Percentiles rank a stretch among this genome's conserved stretches.
Conservation (phyloP, 2,329 filamentous ascomycete genomes). For the Xylariaceae sp. region DNA sequence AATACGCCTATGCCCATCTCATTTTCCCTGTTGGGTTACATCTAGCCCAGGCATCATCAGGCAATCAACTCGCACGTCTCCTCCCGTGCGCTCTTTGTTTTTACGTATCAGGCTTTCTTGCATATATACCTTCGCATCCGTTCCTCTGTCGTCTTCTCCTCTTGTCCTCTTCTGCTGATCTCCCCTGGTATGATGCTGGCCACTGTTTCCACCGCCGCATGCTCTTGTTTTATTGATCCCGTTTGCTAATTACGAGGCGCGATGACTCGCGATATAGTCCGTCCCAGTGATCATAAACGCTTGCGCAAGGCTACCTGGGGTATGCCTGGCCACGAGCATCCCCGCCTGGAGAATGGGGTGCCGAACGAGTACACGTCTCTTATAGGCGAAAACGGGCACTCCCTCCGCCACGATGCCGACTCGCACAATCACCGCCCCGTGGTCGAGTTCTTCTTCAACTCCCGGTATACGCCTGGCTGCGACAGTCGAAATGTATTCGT, state of each 20-base stretch:
- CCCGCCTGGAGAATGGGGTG: constrained; percentile 24
- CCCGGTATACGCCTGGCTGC: constrained; percentile 46
- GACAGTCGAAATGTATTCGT: constrained; percentile 44
- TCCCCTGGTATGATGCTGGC: constrained; percentile 8
- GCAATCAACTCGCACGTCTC: not conserved
- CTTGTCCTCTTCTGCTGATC: not conserved
- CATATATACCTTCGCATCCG: not conserved
- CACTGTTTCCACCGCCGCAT: not conserved
- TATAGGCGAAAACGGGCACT: constrained; percentile 18
- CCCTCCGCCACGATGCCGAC: constrained; percentile 20
- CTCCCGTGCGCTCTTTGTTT: constrained; percentile 6
- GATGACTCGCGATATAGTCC: constrained; percentile 28
- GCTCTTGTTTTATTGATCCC: not conserved
- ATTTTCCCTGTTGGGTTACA: not conserved
- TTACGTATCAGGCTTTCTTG: not conserved
- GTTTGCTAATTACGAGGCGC: constrained; percentile 28
- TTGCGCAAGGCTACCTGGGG: constrained; percentile 25
- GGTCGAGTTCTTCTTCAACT: constrained; percentile 45
- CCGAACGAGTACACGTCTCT: constrained; percentile 28
- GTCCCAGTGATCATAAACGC: constrained; percentile 26
- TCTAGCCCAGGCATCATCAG: not conserved
- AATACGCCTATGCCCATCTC: not conserved
- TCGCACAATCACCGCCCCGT: constrained; percentile 27
- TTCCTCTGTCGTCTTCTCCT: not conserved
- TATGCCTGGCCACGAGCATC: constrained; percentile 9